Evolutionary conservation across 1,284 basidiomycete genomes (phyloP), one percentile per base, ranked within the genome.

Genomic region (Flammula alnicola): DNA sequence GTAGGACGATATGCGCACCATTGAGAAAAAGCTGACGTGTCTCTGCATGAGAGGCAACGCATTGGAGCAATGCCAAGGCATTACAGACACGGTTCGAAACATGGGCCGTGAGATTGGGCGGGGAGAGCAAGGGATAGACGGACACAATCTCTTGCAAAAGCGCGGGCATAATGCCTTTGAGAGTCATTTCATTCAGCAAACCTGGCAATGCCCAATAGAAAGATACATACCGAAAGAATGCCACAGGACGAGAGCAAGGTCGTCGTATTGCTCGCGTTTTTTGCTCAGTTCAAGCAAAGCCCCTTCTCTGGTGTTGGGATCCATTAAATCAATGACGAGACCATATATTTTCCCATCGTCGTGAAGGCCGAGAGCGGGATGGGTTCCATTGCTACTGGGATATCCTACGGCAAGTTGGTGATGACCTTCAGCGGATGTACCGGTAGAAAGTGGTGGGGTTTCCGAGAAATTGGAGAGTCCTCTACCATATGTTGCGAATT

Each of bases 21-120:
- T 91, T 93, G 36, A 98, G 77, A 71, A 98, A 98, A 17, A 97
- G 79, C 58, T 93, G 90, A 48, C 95, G 80, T 3, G 95, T 98
- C 62, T 98, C 95, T 2, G 91, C 83, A 68, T 98, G 95, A 50
- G 92, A 95, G 16, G 95, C 97, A 29, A 99, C 97, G 66, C 97
- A 99, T 75, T 99, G 97, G 40, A 99, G 76, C 37, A 99, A 83
- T 5, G 97, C 97, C 30, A 99, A 85, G 12, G 97, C 97, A 70
- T 99, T 99, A 79, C 97, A 99, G 37, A 99, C 97, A 44, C 97
- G 87, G 70, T 99, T 99, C n/a, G 94, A 97, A 42, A 95, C 95
- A 71, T 98, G 95, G 1, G 97, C 97, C 2, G 95, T 98, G 45
- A 99, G 83, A 56, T 95, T 93, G 2, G 97, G 96, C 0, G 97